A percentile compares a stretch with the other conserved stretches of the same genome.
Evolutionary conservation across 108 stramenopile genomes (phyloP).

Genomic region (Cylindrotheca closterium): DNA sequence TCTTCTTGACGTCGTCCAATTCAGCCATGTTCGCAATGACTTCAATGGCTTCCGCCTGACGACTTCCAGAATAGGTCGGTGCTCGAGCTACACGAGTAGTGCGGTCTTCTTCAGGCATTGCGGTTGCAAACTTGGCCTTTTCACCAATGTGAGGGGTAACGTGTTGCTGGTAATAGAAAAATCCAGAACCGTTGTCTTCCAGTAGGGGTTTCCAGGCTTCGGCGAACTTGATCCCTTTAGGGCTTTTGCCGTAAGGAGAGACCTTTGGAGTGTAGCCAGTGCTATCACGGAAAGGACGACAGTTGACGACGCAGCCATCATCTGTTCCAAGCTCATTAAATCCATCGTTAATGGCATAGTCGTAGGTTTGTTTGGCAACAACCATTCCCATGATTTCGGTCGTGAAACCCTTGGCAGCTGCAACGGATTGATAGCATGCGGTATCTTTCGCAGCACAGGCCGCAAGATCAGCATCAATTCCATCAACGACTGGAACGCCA

Average conservation of each 20-base stretch:
- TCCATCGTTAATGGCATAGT: constrained; percentile 15
- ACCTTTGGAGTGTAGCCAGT: constrained; percentile 25
- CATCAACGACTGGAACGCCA: background rate
- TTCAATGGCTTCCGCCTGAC: background rate
- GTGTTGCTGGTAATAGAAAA: constrained; percentile 21
- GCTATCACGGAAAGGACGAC: constrained; percentile 8
- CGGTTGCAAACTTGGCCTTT: constrained; percentile 4
- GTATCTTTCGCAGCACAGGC: background rate
- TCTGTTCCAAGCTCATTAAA: constrained; percentile 20
- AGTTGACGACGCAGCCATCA: constrained; percentile 17
- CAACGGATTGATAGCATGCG: too few relatives aligned
- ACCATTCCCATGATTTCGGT: constrained; percentile 64
- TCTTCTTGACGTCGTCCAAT: constrained; percentile 36
- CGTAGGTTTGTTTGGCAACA: constrained; percentile 6
- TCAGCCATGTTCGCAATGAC: constrained; percentile 12
- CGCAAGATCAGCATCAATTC: background rate
- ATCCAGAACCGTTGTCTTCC: constrained; percentile 24
- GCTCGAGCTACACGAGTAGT: background rate
- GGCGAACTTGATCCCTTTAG: too few relatives aligned
- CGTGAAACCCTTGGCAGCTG: constrained; percentile 60
- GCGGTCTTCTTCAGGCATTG: constrained; percentile 8
- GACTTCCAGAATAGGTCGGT: background rate
- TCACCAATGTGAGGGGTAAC: constrained; percentile 32
- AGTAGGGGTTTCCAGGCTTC: constrained; percentile 33
- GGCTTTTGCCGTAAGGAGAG: too few relatives aligned